Evolutionary conservation across 1,284 basidiomycete genomes (phyloP).

Genomic region (Puccinia hordei): DNA sequence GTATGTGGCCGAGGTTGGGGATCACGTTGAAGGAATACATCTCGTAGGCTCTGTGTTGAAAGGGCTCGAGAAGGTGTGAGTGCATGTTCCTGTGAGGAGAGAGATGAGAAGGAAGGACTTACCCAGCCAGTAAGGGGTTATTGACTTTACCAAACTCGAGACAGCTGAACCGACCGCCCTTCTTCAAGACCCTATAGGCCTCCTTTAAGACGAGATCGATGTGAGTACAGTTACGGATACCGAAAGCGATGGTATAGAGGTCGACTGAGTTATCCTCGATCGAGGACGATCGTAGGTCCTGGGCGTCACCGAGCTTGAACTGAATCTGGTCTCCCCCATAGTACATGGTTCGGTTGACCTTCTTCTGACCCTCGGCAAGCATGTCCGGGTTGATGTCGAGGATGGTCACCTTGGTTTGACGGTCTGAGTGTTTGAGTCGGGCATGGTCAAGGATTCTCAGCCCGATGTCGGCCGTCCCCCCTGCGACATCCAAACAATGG

Average conservation of each 20-base stretch:
- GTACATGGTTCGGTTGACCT: conserved; percentile 94
- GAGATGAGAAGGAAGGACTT: conserved; percentile 59
- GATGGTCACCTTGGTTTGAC: conserved; percentile 84
- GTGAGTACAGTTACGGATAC: conserved; percentile 96
- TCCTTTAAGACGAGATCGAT: conserved; percentile 84
- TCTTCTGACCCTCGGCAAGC: conserved; percentile 86
- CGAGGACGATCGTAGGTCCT: conserved; percentile 69
- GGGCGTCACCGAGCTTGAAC: conserved; percentile 92
- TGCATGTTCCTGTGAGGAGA: background rate
- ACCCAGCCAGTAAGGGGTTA: conserved; percentile 84
- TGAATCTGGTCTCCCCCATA: conserved; percentile 89
- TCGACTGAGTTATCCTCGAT: conserved; percentile 83
- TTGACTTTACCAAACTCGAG: conserved; percentile 94
- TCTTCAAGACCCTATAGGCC: conserved; percentile 91
- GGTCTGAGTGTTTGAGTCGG: conserved; percentile 79
- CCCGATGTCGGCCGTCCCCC: conserved; percentile 97
- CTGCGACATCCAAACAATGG: conserved; percentile 89
- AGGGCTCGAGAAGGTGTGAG: background rate
- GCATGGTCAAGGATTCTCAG: conserved; percentile 89
- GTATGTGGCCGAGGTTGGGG: conserved; percentile 87
- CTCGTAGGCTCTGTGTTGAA: conserved; percentile 75
- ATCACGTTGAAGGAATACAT: conserved; percentile 96
- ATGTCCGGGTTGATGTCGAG: conserved; percentile 95
- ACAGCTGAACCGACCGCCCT: conserved; percentile 92
- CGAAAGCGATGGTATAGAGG: conserved; percentile 97